A percentile compares a stretch with the other conserved stretches of the same genome.
Evolutionary conservation across 441 rosid genomes (phyloP).

Genomic region (Sinapis alba): DNA sequence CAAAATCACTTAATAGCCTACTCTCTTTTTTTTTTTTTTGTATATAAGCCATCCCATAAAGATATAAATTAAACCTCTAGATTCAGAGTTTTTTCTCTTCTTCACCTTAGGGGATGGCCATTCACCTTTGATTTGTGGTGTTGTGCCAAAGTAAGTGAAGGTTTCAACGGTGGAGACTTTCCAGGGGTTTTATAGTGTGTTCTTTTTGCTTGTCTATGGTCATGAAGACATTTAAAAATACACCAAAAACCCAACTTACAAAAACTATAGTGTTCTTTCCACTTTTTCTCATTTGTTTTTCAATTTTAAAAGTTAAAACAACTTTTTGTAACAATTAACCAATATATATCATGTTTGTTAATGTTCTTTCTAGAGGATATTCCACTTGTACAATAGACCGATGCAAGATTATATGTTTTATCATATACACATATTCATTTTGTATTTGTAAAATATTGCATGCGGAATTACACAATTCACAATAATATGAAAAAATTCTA

Average conservation of each 20-base stretch:
- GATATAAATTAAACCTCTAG: slow-evolving; percentile 16
- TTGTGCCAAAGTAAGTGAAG: slow-evolving; percentile 32
- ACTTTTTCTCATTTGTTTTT: slow-evolving; percentile 29
- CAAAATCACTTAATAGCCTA: slow-evolving; percentile 9
- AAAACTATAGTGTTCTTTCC: slow-evolving; percentile 28
- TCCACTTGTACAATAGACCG: neutral
- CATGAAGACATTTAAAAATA: slow-evolving; percentile 33
- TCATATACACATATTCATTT: neutral
- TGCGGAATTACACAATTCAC: neutral
- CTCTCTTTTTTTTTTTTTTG: neutral
- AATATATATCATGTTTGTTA: slow-evolving; percentile 19
- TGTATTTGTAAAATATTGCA: neutral
- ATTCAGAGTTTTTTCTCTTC: slow-evolving; percentile 15
- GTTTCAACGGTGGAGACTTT: slow-evolving; percentile 27
- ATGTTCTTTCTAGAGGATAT: slow-evolving; percentile 1
- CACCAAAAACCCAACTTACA: slow-evolving; percentile 11
- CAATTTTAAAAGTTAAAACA: no score
- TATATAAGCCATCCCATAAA: slow-evolving; percentile 31
- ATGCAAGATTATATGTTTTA: neutral
- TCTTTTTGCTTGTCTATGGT: slow-evolving; percentile 27
- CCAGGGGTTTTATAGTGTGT: slow-evolving; percentile 13
- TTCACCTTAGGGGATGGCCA: slow-evolving; percentile 37
- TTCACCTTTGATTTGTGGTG: neutral
- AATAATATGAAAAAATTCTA: neutral
- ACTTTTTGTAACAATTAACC: slow-evolving; percentile 10